Conservation (phyloP, 352 stramenopile genomes). For the Blastocystis sp. region DNA sequence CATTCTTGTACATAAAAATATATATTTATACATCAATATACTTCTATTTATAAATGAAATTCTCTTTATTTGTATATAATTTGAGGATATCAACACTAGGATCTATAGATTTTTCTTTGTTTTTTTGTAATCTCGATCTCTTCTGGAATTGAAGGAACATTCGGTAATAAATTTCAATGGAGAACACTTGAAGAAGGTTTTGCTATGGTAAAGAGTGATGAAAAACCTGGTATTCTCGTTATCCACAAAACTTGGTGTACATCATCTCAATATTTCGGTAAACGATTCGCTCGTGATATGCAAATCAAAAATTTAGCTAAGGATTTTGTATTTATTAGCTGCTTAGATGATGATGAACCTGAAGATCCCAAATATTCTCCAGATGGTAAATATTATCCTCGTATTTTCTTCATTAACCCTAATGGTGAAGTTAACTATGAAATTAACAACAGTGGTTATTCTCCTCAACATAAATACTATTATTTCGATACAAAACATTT, state of each 20-base stretch:
- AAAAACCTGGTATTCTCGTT: constrained; percentile 27
- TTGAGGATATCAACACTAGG: no score
- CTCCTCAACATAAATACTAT: constrained; percentile 34
- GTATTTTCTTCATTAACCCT: constrained; percentile 33
- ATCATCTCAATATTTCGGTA: constrained; percentile 13
- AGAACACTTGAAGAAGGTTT: no score
- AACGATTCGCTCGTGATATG: constrained; percentile 17
- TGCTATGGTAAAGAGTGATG: no score
- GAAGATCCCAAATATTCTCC: constrained; percentile 35
- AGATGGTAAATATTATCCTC: constrained; percentile 35
- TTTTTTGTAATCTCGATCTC: no score
- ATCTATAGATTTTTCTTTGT: no score
- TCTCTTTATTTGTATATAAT: no score
- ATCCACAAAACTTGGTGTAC: constrained; percentile 22
- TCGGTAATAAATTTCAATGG: no score
- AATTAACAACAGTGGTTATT: constrained; percentile 33
- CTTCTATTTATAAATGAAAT: no score
- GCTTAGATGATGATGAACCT: constrained; percentile 30
- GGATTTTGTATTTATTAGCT: constrained; percentile 33
- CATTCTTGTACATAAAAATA: no score
- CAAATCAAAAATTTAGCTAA: constrained; percentile 27
- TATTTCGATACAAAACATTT: constrained; percentile 26
- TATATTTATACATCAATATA: no score
- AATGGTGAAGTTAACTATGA: constrained; percentile 22
- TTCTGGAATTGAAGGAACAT: no score